Evolutionary conservation across 148 eudicot genomes (phyloP), one percentile per base, ranked within the genome.

Genomic region (Cornus florida): DNA sequence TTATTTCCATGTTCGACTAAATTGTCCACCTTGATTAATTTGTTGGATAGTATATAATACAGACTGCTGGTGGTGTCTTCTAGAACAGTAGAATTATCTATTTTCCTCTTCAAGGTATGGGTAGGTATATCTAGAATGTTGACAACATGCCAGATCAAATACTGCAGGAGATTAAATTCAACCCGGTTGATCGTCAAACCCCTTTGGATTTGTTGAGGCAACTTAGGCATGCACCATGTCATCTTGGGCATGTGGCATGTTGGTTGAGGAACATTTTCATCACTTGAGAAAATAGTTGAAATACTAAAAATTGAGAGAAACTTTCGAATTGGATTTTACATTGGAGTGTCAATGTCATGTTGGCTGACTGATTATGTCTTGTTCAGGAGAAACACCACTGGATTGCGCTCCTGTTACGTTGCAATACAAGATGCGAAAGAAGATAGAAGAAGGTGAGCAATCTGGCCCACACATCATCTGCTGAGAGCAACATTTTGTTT

Each of bases 371-470:
- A 20, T 69, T 24, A 43, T 14, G 57, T 57, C 31, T 79, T 76
- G 77, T 77, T 72, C 84, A 91, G 94, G 94, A 70, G 94, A 91
- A 76, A 91, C 94, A 5, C 92, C 94, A 11, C 78, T 91, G 68
- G 94, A 91, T 80, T 91, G 94, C 77, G 94, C 94, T 75, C 92
- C 94, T 66, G 92, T 73, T 33, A 91, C 92, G 10, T 83, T 91
- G 87, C 94, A 89, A 62, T 87, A 86, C 87, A 91, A 91, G 80
- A 91, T 91, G 92, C 84, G 72, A 59, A 75, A 75, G 84, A 89
- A 86, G 89, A 89, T 89, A 22, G 91, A 83, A 84, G 93, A 79
- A 77, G 84, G 76, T 6, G 38, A 41, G 22, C 70, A 7, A 43
- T 66, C 20, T 31, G 53, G 33, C 53, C 56, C 69, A 57, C 32